A percentile compares a stretch with the other conserved stretches of the same genome.
Conservation (phyloP, 768 basidiomycete species). For the Termitomyces sp. region DNA sequence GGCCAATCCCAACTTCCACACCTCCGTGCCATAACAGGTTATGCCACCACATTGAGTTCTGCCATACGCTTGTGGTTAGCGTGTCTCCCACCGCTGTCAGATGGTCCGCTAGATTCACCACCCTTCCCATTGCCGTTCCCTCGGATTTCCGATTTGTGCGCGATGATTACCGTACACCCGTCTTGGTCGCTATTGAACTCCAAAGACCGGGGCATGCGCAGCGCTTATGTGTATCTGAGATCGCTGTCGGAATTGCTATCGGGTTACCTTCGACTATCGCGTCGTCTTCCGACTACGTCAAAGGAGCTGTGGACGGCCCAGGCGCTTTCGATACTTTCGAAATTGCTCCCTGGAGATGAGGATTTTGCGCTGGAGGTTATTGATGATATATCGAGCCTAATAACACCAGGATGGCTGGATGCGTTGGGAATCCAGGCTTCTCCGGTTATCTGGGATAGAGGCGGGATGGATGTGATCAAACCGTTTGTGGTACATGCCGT, state of each 20-base stretch:
- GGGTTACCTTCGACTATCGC: slow-evolving; percentile 58
- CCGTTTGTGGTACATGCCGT: slow-evolving; percentile 61
- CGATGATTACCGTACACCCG: slow-evolving; percentile 46
- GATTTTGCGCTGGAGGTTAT: slow-evolving; percentile 46
- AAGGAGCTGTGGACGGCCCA: slow-evolving; percentile 67
- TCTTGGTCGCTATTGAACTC: slow-evolving; percentile 44
- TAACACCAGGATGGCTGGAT: slow-evolving; percentile 42
- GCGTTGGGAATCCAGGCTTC: slow-evolving; percentile 37
- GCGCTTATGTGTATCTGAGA: slow-evolving; percentile 40
- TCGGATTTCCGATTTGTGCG: slow-evolving; percentile 52
- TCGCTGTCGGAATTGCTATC: slow-evolving; percentile 55
- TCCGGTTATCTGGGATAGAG: slow-evolving; percentile 46
- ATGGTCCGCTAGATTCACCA: slow-evolving; percentile 41
- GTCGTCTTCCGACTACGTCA: slow-evolving; percentile 51
- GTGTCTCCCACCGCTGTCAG: slow-evolving; percentile 46
- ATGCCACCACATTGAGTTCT: slow-evolving; percentile 40
- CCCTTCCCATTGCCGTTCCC: slow-evolving; percentile 64
- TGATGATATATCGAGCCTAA: slow-evolving; percentile 32
- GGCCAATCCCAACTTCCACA: slow-evolving; percentile 31
- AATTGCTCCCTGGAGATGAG: slow-evolving; percentile 77
- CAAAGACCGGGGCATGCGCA: slow-evolving; percentile 16
- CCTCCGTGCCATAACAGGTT: slow-evolving; percentile 31
- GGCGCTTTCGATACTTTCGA: slow-evolving; percentile 52
- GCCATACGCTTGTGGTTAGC: slow-evolving; percentile 65
- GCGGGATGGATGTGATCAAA: slow-evolving; percentile 46